Percentiles rank a stretch among this genome's conserved stretches.
Conservation (phyloP, 208 protist species). For the Leishmania guyanensis region DNA sequence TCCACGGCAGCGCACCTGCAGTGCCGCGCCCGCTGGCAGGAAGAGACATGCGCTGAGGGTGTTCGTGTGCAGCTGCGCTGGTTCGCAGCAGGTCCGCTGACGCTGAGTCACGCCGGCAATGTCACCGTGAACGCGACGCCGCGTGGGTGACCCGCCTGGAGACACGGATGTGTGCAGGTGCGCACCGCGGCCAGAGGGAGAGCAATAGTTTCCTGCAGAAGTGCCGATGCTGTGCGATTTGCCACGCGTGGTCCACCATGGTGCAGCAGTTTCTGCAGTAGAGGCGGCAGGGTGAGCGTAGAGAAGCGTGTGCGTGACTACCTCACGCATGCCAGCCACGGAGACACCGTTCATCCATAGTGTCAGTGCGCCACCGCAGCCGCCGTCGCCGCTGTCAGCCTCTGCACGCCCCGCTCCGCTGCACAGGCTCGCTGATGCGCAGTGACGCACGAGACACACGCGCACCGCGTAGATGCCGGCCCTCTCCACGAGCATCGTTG, state of each 20-base stretch:
- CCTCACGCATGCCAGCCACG: constrained; percentile 11
- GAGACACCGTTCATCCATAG: constrained; percentile 20
- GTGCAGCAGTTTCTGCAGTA: not conserved
- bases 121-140: constrained; percentile 14
- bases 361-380: constrained; percentile 1
- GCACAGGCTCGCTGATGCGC: constrained; percentile 6
- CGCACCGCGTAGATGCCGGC: constrained; percentile 50
- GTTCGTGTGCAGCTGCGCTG: constrained; percentile 43
- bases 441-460: constrained; percentile 43
- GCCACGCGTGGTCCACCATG: not conserved
- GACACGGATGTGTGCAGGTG: not conserved
- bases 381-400: not conserved
- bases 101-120: constrained; percentile 1
- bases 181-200: not conserved
- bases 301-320: constrained; percentile 12
- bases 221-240: not conserved
- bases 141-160: not conserved
- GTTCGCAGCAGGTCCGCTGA: constrained; percentile 39
- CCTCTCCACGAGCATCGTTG: constrained; percentile 23
- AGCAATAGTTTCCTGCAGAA: not conserved
- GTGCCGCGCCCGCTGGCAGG: constrained; percentile 35
- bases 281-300: constrained; percentile 8
- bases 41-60: constrained; percentile 47
- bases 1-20: constrained; percentile 53
- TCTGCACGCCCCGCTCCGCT: constrained; percentile 2